Conservation (phyloP, 2,329 filamentous ascomycete species). For the Penicillium griseofulvum region DNA sequence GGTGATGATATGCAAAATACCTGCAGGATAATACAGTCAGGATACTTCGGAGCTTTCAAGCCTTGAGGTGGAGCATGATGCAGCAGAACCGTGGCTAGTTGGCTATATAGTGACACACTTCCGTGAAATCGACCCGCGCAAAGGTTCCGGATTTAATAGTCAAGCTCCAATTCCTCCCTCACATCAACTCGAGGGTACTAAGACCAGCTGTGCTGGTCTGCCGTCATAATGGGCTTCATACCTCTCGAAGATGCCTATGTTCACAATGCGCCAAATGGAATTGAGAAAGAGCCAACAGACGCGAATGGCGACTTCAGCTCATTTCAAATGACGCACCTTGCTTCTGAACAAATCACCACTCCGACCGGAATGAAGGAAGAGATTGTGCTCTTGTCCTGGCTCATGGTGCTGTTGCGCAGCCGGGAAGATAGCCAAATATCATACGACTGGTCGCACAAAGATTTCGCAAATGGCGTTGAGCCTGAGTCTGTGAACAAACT, state of each 20-base stretch:
- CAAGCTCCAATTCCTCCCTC: constrained; percentile 5
- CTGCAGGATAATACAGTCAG: background rate
- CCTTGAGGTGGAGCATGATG: constrained; percentile 10
- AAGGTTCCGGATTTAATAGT: constrained; percentile 8
- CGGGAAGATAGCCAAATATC: constrained; percentile 38
- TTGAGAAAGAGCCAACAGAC: background rate
- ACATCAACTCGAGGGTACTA: constrained; percentile 4
- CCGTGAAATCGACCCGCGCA: constrained; percentile 7
- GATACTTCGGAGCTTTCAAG: constrained; percentile 10
- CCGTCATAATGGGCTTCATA: constrained; percentile 18
- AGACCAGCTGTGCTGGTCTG: constrained; percentile 7
- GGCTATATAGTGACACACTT: constrained; percentile 17
- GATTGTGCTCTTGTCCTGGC: constrained; percentile 45
- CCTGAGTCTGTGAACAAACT: constrained; percentile 22
- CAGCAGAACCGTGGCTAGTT: constrained; percentile 6
- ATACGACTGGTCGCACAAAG: constrained; percentile 43
- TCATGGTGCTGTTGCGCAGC: constrained; percentile 45
- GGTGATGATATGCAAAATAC: constrained; percentile 7
- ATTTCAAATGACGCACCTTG: constrained; percentile 32
- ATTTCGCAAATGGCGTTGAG: constrained; percentile 9
- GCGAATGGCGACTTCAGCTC: constrained; percentile 17
- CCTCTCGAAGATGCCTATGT: constrained; percentile 7
- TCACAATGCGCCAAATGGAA: constrained; percentile 5
- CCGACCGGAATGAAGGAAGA: constrained; percentile 43
- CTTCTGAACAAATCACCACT: constrained; percentile 22